Evolutionary conservation across 306 rosid species (phyloP).

Genomic region (Nissolia schottii): DNA sequence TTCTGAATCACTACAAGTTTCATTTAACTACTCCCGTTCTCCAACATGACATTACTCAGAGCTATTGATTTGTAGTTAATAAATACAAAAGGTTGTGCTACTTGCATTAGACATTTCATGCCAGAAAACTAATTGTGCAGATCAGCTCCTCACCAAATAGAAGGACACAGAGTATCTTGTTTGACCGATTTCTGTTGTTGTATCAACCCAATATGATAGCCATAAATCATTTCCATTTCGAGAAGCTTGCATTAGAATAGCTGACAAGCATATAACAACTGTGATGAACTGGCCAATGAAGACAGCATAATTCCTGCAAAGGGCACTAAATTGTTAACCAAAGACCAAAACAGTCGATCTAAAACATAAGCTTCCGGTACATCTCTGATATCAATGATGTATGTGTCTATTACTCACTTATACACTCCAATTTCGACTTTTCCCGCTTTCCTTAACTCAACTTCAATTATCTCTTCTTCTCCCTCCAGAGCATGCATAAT

Average conservation of each 20-base stretch:
- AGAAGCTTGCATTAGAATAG: slow-evolving; percentile 91
- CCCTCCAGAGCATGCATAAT: slow-evolving; percentile 28
- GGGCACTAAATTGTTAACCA: slow-evolving; percentile 11
- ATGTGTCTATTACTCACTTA: slow-evolving; percentile 52
- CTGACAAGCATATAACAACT: slow-evolving; percentile 64
- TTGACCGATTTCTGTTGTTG: slow-evolving; percentile 49
- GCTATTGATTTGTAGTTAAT: not conserved
- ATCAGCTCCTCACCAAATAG: slow-evolving; percentile 60
- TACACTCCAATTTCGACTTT: slow-evolving; percentile 77
- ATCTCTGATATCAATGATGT: not conserved
- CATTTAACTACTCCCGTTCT: slow-evolving; percentile 2
- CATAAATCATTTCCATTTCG: slow-evolving; percentile 97
- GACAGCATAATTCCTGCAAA: slow-evolving; percentile 72
- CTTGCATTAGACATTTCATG: not conserved
- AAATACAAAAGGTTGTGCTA: not conserved
- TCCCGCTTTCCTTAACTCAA: slow-evolving; percentile 83
- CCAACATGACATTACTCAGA: not conserved
- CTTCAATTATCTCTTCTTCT: slow-evolving; percentile 55
- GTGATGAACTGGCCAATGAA: slow-evolving; percentile 74
- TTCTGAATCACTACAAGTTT: not conserved
- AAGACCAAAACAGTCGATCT: not conserved
- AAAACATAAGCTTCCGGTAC: not conserved
- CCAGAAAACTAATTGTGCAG: not conserved
- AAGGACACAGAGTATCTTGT: slow-evolving; percentile 61
- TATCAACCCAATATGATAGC: slow-evolving; percentile 94